Evolutionary conservation across 2,329 filamentous ascomycete genomes (phyloP), one percentile per base, ranked within the genome.

Genomic region (Botrytis galanthina): DNA sequence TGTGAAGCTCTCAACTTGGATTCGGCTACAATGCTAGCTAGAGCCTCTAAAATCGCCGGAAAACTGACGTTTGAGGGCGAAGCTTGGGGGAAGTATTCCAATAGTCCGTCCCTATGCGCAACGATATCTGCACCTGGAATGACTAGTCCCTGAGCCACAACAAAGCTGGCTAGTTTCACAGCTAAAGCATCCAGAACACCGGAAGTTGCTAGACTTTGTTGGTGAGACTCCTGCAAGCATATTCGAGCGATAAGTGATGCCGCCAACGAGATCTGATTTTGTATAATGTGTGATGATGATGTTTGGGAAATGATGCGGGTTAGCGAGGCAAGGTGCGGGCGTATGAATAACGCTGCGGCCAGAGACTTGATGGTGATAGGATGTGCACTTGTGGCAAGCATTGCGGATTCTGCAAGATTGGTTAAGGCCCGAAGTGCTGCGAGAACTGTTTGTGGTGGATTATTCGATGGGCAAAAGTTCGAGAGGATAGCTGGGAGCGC

Each of bases 101-200:
- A 81, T 48, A 90, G 80, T 12, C 87, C 87, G 72, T 90, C 86
- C 44, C 84, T 83, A n/a, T 84, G 83, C 44, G 88, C 85, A 62
- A 86, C 81, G 3, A 85, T 80, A 71, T 91, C 89, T 7, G 90
- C 88, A 3, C 87, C 87, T 0, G 91, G 91, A 51, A 93, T 82
- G n/a, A 93, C 90, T 75, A 91, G 87, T 16, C 91, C 92, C 75
- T 90, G 86, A 9, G 88, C 85, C 3, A 92, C 89, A 60, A 92
- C 88, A 79, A 93, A 92, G 73, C 87, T 90, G 70, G 89, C 93
- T 73, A 98, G 83, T 77, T 91, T 91, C 8, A 89, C 87, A 39
- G 93, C 92, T 42, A 98, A 86, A 20, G 91, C 88, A 82, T 97
- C 93, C 48, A 98, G 84, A 39, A 97, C 86, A 9, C 93, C 93